phyloP scores from a whole-genome alignment of 2,329 filamentous ascomycete genomes.

The Colletotrichum lentis region DNA sequence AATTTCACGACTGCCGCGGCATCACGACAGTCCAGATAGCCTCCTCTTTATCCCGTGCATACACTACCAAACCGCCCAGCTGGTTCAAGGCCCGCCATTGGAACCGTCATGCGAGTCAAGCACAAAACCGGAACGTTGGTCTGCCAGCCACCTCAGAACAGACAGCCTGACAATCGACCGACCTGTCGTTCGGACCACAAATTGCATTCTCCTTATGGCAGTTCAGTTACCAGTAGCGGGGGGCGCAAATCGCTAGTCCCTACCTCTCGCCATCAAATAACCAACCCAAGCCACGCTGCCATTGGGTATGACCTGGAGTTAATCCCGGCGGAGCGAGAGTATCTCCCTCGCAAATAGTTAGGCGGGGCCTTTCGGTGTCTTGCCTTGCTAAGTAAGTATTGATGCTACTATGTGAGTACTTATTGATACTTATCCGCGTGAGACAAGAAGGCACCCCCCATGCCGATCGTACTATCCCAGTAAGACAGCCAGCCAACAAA shows the following conservation, averaged over 20 bases:
- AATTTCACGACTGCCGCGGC: background rate
- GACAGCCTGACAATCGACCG: conserved; percentile 11
- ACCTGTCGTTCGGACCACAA: conserved; percentile 22
- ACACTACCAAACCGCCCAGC: background rate
- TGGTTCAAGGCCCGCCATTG: background rate
- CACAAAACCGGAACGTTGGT: conserved; percentile 17
- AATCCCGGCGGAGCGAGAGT: background rate
- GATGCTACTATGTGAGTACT: too few species aligned
- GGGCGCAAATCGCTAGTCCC: conserved; percentile 7
- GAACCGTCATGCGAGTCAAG: conserved; percentile 8
- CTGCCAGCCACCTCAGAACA: conserved; percentile 7
- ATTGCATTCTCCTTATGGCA: conserved; percentile 13
- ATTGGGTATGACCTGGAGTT: background rate
- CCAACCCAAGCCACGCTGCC: background rate
- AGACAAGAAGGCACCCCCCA: conserved; percentile 1
- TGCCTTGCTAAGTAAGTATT: too few species aligned
- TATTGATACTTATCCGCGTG: conserved; percentile 12
- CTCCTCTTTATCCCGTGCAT: background rate
- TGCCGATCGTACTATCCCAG: conserved; percentile 16
- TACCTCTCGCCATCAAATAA: background rate
- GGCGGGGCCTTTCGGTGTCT: background rate
- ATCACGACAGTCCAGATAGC: background rate
- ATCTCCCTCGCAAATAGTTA: conserved; percentile 12
- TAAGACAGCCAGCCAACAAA: conserved; percentile 15
- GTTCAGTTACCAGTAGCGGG: conserved; percentile 20